Evolutionary conservation across 106 monocot species (phyloP).

Genomic region (Phalaenopsis aphrodite): DNA sequence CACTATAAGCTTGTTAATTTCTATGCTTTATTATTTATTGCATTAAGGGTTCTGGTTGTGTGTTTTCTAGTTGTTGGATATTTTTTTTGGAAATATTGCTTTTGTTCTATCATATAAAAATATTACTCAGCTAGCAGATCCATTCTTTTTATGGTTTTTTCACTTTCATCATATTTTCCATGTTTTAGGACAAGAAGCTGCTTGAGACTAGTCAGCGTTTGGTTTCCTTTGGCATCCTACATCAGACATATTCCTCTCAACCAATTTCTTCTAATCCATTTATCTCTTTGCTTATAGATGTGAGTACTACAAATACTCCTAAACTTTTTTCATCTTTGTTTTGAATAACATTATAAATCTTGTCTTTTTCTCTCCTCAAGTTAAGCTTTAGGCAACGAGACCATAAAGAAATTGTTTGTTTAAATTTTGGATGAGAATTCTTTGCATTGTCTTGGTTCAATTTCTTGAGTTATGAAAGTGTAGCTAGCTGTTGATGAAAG

Average conservation of each 20-base stretch:
- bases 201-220: slow-evolving; percentile 64
- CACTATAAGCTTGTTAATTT: background rate
- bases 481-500: background rate
- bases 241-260: slow-evolving; percentile 63
- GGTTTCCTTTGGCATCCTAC: slow-evolving; percentile 55
- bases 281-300: slow-evolving; percentile 54
- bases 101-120: background rate
- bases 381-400: background rate
- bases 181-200: slow-evolving; percentile 25
- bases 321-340: background rate
- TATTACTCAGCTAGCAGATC: background rate
- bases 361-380: background rate
- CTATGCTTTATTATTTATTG: background rate
- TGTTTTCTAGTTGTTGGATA: background rate
- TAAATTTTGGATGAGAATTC: background rate
- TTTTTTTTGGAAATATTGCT: background rate
- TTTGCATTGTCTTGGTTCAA: background rate
- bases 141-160: background rate
- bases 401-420: background rate
- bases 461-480: background rate
- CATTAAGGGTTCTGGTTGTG: background rate
- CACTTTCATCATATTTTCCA: background rate
- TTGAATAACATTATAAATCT: background rate
- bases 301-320: slow-evolving; percentile 26
- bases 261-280: slow-evolving; percentile 61